phyloP scores from a whole-genome alignment of 2,329 filamentous ascomycete genomes.

The Arthrobotrys iridis region DNA sequence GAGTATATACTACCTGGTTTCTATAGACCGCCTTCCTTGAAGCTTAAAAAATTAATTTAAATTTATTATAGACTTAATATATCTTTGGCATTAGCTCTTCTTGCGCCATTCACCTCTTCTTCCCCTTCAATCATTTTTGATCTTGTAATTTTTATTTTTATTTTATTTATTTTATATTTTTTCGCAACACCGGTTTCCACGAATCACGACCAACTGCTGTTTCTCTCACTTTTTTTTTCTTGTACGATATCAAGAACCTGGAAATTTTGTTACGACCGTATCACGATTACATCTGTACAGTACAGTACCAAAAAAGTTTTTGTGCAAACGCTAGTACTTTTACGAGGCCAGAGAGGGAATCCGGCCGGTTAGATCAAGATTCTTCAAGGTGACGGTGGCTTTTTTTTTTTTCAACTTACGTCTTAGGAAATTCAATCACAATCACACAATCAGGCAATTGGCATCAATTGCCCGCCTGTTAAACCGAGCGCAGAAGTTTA shows the following conservation, averaged over 20 bases:
- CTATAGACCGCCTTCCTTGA: conserved; percentile 17
- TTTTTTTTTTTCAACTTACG: conserved; percentile 41
- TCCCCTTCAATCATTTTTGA: conserved; percentile 1
- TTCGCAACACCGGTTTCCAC: not conserved
- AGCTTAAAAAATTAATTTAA: conserved; percentile 24
- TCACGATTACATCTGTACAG: conserved; percentile 33
- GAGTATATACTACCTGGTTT: conserved; percentile 18
- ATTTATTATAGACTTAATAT: conserved; percentile 36
- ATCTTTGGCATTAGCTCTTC: conserved; percentile 11
- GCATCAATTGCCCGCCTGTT: conserved; percentile 22
- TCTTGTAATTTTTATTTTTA: not conserved
- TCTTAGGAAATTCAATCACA: conserved; percentile 50
- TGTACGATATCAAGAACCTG: conserved; percentile 13
- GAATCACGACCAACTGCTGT: conserved; percentile 14
- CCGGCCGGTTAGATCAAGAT: conserved; percentile 19
- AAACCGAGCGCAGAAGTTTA: conserved; percentile 5
- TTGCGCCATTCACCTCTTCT: conserved; percentile 22
- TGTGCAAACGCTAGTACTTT: conserved; percentile 36
- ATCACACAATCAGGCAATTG: conserved; percentile 47
- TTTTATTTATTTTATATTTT: not conserved
- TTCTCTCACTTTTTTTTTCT: not conserved
- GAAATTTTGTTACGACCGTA: conserved; percentile 27
- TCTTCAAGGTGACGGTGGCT: conserved; percentile 31
- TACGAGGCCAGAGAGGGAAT: conserved; percentile 30
- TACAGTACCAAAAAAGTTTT: conserved; percentile 33